Evolutionary conservation across 2,329 filamentous ascomycete species (phyloP).

Genomic region (Calonectria montana): DNA sequence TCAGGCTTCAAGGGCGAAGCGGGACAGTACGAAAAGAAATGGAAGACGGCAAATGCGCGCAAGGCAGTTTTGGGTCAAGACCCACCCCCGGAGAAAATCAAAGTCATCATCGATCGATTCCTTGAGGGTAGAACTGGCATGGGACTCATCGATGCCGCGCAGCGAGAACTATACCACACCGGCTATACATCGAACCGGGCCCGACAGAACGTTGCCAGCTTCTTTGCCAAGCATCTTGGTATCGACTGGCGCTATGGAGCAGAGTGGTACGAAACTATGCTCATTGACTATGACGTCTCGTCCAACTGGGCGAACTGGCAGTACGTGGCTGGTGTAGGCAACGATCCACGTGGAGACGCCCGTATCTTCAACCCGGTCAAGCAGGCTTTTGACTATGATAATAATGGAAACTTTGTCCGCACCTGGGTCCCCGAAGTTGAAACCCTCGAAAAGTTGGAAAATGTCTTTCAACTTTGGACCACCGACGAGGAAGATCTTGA

Average conservation of each 20-base stretch:
- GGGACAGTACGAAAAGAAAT: constrained; percentile 55
- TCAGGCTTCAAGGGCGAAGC: constrained; percentile 69
- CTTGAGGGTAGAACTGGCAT: constrained; percentile 77
- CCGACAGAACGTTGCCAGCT: constrained; percentile 81
- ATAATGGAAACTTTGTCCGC: constrained; percentile 75
- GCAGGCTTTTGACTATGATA: constrained; percentile 82
- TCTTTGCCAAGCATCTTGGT: constrained; percentile 76
- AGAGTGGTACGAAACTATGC: constrained; percentile 83
- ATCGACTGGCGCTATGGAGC: constrained; percentile 86
- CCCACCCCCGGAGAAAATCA: constrained; percentile 56
- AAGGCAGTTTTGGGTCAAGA: constrained; percentile 50
- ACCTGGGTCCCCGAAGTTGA: constrained; percentile 78
- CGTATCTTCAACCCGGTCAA: constrained; percentile 87
- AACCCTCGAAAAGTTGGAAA: constrained; percentile 61
- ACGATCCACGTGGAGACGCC: constrained; percentile 77
- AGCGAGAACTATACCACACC: constrained; percentile 79
- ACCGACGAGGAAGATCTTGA: constrained; percentile 68
- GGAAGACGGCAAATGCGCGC: constrained; percentile 58
- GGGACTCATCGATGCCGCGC: constrained; percentile 81
- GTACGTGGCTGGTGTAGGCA: constrained; percentile 83
- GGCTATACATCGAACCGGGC: constrained; percentile 84
- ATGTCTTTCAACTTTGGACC: constrained; percentile 79
- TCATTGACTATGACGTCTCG: constrained; percentile 81
- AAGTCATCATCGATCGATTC: constrained; percentile 67
- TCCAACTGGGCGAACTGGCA: constrained; percentile 89